Conservation (phyloP, 768 basidiomycete species). For the Lactifluus hygrophoroides region DNA sequence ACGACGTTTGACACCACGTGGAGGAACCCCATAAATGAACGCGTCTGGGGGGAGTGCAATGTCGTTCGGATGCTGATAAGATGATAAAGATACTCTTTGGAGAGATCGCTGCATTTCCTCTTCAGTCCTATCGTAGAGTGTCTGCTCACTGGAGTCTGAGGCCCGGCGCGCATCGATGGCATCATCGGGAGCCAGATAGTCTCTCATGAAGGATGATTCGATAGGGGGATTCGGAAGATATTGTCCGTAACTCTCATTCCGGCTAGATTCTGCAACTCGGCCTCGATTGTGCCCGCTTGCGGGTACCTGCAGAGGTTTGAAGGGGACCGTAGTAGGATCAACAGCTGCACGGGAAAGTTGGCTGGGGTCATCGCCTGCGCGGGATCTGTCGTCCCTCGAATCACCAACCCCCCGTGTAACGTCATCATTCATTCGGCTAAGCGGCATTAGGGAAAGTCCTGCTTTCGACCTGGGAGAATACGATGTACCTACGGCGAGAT, state of each 20-base stretch:
- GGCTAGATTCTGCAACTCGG: neutral
- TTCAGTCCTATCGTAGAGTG: slow-evolving; percentile 4
- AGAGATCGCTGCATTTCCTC: slow-evolving; percentile 11
- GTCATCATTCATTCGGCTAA: neutral
- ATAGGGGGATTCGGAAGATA: neutral
- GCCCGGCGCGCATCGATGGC: neutral
- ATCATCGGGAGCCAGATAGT: neutral
- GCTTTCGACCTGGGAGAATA: slow-evolving; percentile 4
- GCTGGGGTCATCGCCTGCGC: neutral
- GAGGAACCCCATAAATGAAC: neutral
- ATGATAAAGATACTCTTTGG: slow-evolving; percentile 7
- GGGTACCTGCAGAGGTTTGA: neutral
- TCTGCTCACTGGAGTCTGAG: slow-evolving; percentile 11
- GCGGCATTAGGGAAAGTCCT: slow-evolving; percentile 11
- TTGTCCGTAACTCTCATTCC: neutral
- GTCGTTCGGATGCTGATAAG: slow-evolving; percentile 14
- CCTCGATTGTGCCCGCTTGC: neutral
- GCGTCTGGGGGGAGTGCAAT: neutral
- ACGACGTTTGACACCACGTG: neutral
- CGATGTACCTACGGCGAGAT: neutral
- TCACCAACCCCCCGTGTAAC: neutral
- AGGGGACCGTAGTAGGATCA: too few relatives aligned
- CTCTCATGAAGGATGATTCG: neutral
- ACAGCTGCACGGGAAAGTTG: neutral
- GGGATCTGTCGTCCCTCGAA: neutral